phyloP scores from a whole-genome alignment of 2,329 filamentous ascomycete genomes.

The Claviceps spartinae region DNA sequence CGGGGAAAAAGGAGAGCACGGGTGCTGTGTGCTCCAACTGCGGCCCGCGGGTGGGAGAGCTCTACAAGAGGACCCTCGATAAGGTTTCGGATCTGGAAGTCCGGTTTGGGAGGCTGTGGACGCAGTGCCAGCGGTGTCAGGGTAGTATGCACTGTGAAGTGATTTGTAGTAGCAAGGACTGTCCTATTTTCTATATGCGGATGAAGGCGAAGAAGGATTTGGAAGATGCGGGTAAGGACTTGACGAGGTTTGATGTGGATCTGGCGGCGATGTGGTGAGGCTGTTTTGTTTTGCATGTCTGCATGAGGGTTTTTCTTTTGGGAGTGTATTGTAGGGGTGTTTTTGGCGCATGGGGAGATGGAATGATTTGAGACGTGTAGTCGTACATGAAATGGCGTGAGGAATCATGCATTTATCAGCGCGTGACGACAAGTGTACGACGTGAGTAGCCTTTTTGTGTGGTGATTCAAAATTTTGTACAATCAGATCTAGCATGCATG shows the following conservation, averaged over 20 bases:
- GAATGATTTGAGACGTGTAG: too few relatives aligned
- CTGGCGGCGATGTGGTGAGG: constrained; percentile 48
- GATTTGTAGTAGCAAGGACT: constrained; percentile 53
- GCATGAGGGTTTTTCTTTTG: neutral
- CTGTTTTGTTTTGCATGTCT: neutral
- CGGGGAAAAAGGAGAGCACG: constrained; percentile 60
- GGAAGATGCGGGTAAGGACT: constrained; percentile 83
- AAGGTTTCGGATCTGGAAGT: constrained; percentile 89
- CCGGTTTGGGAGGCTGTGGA: constrained; percentile 47
- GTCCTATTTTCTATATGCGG: constrained; percentile 88
- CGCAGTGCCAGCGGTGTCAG: constrained; percentile 3
- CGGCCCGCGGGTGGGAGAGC: constrained; percentile 69
- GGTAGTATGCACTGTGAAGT: constrained; percentile 91
- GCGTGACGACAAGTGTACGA: too few relatives aligned
- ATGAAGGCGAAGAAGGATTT: constrained; percentile 99
- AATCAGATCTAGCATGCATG: too few relatives aligned
- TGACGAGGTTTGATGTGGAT: constrained; percentile 80
- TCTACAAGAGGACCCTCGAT: constrained; percentile 82
- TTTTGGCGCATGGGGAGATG: neutral
- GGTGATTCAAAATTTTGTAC: too few relatives aligned
- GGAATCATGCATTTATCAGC: too few relatives aligned
- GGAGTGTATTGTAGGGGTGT: neutral
- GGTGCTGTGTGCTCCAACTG: constrained; percentile 87
- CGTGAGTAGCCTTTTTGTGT: too few relatives aligned
- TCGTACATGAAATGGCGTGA: too few relatives aligned